These are phyloP conservation scores for Xylaria arbuscula DNA, from an alignment of 2,329 filamentous ascomycete genomes.

Conservation along the genomic window DNA sequence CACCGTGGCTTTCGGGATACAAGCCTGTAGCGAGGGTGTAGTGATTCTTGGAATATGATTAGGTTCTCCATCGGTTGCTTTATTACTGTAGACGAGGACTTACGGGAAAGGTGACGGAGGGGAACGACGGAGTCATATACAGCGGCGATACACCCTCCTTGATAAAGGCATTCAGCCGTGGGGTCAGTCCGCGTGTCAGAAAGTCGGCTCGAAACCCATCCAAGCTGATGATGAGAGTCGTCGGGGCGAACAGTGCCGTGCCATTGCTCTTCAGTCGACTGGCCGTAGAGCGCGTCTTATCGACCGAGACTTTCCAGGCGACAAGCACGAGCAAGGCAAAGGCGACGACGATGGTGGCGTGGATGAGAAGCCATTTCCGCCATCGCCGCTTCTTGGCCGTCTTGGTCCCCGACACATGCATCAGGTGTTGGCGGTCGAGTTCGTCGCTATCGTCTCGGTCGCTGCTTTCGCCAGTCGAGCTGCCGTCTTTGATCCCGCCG, in stretches of 20 bases:
- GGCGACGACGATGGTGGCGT: constrained; percentile 62
- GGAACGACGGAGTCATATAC: constrained; percentile 95
- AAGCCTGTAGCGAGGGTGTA: constrained; percentile 93
- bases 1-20: constrained; percentile 90
- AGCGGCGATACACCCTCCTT: constrained; percentile 86
- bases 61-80: constrained; percentile 22
- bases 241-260: constrained; percentile 87
- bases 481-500: constrained; percentile 75
- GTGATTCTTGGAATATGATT: constrained; percentile 68
- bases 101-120: constrained; percentile 89
- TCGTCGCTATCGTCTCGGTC: constrained; percentile 70
- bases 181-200: constrained; percentile 83
- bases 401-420: constrained; percentile 61
- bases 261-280: constrained; percentile 75
- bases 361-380: constrained; percentile 65
- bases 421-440: constrained; percentile 64
- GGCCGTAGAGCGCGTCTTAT: constrained; percentile 51
- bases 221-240: constrained; percentile 91
- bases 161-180: constrained; percentile 81
- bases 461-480: constrained; percentile 70
- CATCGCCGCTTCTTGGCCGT: constrained; percentile 63
- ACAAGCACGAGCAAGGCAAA: constrained; percentile 67
- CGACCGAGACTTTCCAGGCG: constrained; percentile 68
- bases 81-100: constrained; percentile 40
- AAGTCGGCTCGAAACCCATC: constrained; percentile 98